Evolutionary conservation across 352 stramenopile genomes (phyloP).

Genomic region (Pythium grandisporangium): DNA sequence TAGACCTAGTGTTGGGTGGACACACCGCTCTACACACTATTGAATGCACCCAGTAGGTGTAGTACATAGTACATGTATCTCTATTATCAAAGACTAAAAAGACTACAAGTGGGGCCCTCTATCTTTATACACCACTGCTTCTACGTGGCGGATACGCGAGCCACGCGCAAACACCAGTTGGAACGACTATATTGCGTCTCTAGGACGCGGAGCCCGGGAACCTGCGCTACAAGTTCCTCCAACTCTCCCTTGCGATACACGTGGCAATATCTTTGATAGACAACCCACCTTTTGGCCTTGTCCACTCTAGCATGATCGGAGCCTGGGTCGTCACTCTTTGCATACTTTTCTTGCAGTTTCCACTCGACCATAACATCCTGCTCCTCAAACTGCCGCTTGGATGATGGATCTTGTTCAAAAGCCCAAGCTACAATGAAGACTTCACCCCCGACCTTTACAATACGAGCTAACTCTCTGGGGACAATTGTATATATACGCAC

Average conservation of each 20-base stretch:
- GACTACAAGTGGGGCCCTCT: no score
- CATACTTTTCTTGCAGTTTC: conserved; percentile 83
- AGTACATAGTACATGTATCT: no score
- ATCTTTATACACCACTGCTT: no score
- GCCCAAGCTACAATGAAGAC: conserved; percentile 72
- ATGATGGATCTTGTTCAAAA: conserved; percentile 72
- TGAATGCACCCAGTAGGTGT: no score
- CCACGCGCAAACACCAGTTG: conserved; percentile 65
- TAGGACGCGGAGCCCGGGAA: conserved; percentile 41
- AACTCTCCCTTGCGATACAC: conserved; percentile 68
- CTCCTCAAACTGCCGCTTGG: conserved; percentile 64
- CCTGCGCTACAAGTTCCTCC: conserved; percentile 44
- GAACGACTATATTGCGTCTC: conserved; percentile 69
- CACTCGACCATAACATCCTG: conserved; percentile 83
- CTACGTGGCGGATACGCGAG: conserved; percentile 21
- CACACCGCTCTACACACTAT: no score
- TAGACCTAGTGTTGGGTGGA: no score
- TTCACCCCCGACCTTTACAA: conserved; percentile 44
- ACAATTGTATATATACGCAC: no score
- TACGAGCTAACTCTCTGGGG: conserved; percentile 47
- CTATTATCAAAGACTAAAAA: no score
- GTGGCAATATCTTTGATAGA: conserved; percentile 81
- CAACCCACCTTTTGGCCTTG: conserved; percentile 51
- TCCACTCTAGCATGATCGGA: conserved; percentile 28
- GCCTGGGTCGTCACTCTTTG: conserved; percentile 3